Evolutionary conservation across 1,284 basidiomycete genomes (phyloP).

Genomic region (Sanghuangporus baumii): DNA sequence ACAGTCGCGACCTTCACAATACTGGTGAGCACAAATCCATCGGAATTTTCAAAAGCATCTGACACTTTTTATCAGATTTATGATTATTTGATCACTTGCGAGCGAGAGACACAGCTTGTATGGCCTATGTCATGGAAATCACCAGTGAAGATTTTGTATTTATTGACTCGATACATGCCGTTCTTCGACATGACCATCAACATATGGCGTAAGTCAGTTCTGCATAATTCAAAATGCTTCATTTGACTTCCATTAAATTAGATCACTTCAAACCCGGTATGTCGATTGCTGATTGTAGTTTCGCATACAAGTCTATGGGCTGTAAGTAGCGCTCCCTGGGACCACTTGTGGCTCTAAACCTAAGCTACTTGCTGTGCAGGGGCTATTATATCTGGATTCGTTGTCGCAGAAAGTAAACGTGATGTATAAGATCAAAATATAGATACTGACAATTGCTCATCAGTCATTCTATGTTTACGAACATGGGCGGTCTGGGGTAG

Average conservation of each 20-base stretch:
- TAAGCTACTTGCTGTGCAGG: background rate
- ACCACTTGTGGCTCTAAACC: background rate
- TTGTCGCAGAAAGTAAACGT: background rate
- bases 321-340: background rate
- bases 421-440: background rate
- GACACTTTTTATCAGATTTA: background rate
- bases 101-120: background rate
- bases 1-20: background rate
- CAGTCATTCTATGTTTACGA: background rate
- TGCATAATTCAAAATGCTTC: background rate
- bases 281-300: background rate
- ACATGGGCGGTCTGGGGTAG: conserved; percentile 1
- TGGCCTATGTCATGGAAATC: background rate
- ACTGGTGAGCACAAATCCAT: background rate
- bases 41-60: background rate
- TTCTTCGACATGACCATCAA: background rate
- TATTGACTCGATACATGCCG: background rate
- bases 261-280: background rate
- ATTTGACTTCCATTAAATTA: background rate
- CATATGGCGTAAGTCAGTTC: background rate
- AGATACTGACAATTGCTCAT: background rate
- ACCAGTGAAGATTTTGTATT: background rate
- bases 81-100: background rate
- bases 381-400: background rate
- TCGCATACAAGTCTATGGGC: background rate